Evolutionary conservation across 2,329 filamentous ascomycete species (phyloP).

Genomic region (Fusarium sulawesiense): DNA sequence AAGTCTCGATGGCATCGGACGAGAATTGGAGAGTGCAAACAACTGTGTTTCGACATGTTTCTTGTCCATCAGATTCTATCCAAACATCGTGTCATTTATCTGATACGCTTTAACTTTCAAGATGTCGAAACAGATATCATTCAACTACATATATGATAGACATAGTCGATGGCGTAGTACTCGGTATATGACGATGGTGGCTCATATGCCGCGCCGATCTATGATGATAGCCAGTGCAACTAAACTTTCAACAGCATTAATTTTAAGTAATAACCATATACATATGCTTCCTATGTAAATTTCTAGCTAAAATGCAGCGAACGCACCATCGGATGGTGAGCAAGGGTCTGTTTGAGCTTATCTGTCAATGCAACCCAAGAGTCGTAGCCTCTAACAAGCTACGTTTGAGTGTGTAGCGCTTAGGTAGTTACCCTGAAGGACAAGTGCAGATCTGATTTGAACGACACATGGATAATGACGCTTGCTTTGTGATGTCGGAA

Average conservation of each 20-base stretch:
- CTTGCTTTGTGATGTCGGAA: not conserved
- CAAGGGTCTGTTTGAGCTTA: constrained; percentile 21
- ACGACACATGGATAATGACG: not conserved
- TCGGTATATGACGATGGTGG: not conserved
- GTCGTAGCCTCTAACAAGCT: constrained; percentile 9
- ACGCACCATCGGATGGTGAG: not conserved
- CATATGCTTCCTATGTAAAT: constrained; percentile 6
- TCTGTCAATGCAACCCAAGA: not conserved
- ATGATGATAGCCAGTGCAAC: not conserved
- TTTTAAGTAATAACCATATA: constrained; percentile 9
- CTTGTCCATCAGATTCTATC: constrained; percentile 1
- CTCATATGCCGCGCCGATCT: not conserved
- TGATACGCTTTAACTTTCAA: not conserved
- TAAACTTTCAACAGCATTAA: not conserved
- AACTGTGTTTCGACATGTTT: constrained; percentile 25
- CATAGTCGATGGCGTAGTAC: not conserved
- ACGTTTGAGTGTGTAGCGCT: constrained; percentile 16
- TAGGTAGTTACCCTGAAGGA: constrained; percentile 19
- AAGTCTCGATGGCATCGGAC: constrained; percentile 1
- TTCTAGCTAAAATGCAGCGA: not conserved
- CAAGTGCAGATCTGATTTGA: not conserved
- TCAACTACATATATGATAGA: not conserved
- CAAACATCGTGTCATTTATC: constrained; percentile 3
- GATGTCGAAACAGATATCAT: not conserved
- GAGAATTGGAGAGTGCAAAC: constrained; percentile 10